phyloP scores from a whole-genome alignment of 2,329 filamentous ascomycete species.

The Zasmidium citrigriseum region DNA sequence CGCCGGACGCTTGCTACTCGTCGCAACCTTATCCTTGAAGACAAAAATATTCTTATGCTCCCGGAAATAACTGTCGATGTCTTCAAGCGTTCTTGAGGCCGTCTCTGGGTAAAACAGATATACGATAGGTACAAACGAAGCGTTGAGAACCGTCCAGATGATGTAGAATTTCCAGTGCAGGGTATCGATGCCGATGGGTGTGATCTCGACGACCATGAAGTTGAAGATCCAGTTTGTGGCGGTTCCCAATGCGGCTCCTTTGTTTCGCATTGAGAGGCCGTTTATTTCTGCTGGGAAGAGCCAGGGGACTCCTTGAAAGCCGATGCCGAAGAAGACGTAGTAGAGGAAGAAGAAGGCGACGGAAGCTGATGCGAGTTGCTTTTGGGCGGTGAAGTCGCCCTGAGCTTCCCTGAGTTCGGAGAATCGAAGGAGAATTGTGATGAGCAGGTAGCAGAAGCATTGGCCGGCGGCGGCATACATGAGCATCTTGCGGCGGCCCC shows the following conservation, averaged over 20 bases:
- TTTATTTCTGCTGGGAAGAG: conserved; percentile 54
- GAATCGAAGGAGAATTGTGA: conserved; percentile 52
- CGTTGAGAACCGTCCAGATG: conserved; percentile 55
- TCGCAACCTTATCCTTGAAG: conserved; percentile 50
- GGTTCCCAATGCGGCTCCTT: conserved; percentile 51
- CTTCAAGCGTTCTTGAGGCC: conserved; percentile 34
- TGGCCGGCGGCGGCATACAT: conserved; percentile 58
- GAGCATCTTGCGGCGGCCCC: conserved; percentile 61
- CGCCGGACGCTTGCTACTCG: conserved; percentile 46
- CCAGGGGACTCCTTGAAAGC: conserved; percentile 40
- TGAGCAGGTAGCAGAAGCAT: conserved; percentile 53
- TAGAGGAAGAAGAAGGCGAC: conserved; percentile 57
- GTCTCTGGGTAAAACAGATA: conserved; percentile 36
- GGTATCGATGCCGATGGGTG: conserved; percentile 30
- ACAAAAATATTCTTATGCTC: conserved; percentile 43
- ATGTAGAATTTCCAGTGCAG: conserved; percentile 40
- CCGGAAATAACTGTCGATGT: conserved; percentile 34
- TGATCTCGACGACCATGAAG: conserved; percentile 43
- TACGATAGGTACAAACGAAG: conserved; percentile 49
- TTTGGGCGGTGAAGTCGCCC: conserved; percentile 26
- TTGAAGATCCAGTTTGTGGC: conserved; percentile 55
- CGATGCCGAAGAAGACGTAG: conserved; percentile 54
- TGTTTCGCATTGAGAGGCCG: conserved; percentile 50
- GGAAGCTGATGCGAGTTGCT: conserved; percentile 39
- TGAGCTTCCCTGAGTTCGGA: conserved; percentile 31